Percentiles rank a stretch among this genome's conserved stretches.
Evolutionary conservation across 768 basidiomycete genomes (phyloP).

Genomic region (Hemileccinum rubropunctum): DNA sequence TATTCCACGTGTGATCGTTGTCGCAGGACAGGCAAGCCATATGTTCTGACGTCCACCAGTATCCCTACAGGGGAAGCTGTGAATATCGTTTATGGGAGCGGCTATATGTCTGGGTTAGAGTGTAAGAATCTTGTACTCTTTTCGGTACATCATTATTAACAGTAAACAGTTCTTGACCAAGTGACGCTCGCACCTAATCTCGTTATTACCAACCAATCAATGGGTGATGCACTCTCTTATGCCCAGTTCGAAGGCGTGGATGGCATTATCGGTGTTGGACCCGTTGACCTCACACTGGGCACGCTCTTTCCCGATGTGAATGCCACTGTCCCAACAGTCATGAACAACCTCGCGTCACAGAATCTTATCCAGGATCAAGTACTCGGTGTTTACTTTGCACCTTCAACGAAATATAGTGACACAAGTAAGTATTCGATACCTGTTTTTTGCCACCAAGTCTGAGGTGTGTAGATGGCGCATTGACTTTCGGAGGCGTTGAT

Average conservation of each 20-base stretch:
- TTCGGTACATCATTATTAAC: neutral
- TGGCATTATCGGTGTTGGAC: slow-evolving; percentile 25
- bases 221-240: slow-evolving; percentile 19
- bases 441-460: neutral
- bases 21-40: slow-evolving; percentile 13
- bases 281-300: slow-evolving; percentile 11
- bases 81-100: slow-evolving; percentile 4
- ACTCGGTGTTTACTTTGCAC: slow-evolving; percentile 19
- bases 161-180: slow-evolving; percentile 14
- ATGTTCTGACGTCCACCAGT: slow-evolving; percentile 16
- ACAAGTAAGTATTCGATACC: slow-evolving; percentile 3
- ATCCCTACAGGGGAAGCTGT: slow-evolving; percentile 16
- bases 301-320: neutral
- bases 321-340: slow-evolving; percentile 20
- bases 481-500: slow-evolving; percentile 17
- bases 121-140: slow-evolving; percentile 13
- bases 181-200: slow-evolving; percentile 20
- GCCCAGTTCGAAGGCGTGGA: slow-evolving; percentile 16
- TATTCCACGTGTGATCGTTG: no score
- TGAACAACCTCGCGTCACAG: slow-evolving; percentile 19
- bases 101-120: slow-evolving; percentile 32
- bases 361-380: slow-evolving; percentile 11
- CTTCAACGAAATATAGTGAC: slow-evolving; percentile 11
- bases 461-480: slow-evolving; percentile 15
- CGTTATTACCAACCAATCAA: slow-evolving; percentile 23